Conservation (phyloP, 2,329 filamentous ascomycete species). For the Drechslerella coelobrocha region DNA sequence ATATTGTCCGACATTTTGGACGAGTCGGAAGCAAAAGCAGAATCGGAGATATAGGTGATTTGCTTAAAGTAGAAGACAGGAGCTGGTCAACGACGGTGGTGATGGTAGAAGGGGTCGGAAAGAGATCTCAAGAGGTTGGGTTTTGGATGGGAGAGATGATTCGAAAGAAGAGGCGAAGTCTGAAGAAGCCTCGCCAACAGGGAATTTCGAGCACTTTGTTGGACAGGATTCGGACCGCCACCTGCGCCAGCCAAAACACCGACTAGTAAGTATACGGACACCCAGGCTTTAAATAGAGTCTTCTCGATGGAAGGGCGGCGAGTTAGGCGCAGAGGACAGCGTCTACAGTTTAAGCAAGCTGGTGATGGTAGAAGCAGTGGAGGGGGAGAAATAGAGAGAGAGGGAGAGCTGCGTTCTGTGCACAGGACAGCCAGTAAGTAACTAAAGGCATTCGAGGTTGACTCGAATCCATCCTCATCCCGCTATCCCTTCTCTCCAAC, state of each 20-base stretch:
- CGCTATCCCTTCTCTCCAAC: neutral
- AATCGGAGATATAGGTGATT: conserved; percentile 21
- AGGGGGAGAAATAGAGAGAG: too few relatives aligned
- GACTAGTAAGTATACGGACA: neutral
- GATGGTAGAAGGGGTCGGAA: conserved; percentile 46
- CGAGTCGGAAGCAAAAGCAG: conserved; percentile 52
- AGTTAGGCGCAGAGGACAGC: neutral
- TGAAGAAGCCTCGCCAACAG: conserved; percentile 17
- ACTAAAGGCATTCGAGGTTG: too few relatives aligned
- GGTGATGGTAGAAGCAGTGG: neutral
- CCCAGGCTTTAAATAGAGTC: neutral
- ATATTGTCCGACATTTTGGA: conserved; percentile 62
- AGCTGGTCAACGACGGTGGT: conserved; percentile 44
- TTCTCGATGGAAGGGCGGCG: neutral
- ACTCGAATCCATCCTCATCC: neutral
- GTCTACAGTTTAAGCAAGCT: neutral
- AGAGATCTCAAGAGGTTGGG: conserved; percentile 36
- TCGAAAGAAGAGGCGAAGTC: conserved; percentile 39
- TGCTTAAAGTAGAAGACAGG: conserved; percentile 5
- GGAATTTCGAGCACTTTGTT: conserved; percentile 8
- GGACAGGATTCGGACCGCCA: conserved; percentile 5
- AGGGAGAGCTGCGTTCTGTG: too few relatives aligned
- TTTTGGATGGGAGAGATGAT: conserved; percentile 47
- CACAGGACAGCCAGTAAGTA: too few relatives aligned
- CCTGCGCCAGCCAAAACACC: conserved; percentile 4